These are phyloP conservation scores for Debaryomyces sp. DNA, from an alignment of 1,139 yeast genomes.

Conservation along the genomic window DNA sequence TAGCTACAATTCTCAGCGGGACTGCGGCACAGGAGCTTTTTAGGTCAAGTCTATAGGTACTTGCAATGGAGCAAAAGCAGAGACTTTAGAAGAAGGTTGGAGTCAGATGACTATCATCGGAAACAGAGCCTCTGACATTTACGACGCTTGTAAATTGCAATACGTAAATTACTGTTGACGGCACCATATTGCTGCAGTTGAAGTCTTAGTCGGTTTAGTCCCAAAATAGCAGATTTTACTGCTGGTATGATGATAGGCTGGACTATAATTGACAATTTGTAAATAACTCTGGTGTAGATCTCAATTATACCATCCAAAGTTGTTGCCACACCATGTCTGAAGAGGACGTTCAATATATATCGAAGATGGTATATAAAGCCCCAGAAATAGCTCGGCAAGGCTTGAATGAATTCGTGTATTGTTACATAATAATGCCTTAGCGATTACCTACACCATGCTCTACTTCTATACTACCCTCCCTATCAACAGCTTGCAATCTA, in stretches of 20 bases:
- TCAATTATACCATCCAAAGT: not conserved
- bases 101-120: too few species aligned
- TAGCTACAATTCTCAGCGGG: not conserved
- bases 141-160: not conserved
- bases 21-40: not conserved
- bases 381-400: too few species aligned
- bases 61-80: too few species aligned
- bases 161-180: not conserved
- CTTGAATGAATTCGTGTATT: too few species aligned
- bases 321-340: too few species aligned
- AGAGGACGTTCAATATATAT: too few species aligned
- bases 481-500: not conserved
- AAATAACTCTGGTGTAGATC: not conserved
- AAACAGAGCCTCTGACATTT: not conserved
- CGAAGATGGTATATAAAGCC: too few species aligned
- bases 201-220: not conserved
- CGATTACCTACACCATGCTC: too few species aligned
- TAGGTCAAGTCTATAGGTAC: too few species aligned
- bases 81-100: too few species aligned
- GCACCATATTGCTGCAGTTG: not conserved
- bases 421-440: too few species aligned
- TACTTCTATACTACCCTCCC: not conserved
- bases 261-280: not conserved
- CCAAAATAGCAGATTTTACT: not conserved
- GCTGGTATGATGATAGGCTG: not conserved